Evolutionary conservation across 148 eudicot species (phyloP), one percentile per base, ranked within the genome.

Genomic region (Diospyros lotus): DNA sequence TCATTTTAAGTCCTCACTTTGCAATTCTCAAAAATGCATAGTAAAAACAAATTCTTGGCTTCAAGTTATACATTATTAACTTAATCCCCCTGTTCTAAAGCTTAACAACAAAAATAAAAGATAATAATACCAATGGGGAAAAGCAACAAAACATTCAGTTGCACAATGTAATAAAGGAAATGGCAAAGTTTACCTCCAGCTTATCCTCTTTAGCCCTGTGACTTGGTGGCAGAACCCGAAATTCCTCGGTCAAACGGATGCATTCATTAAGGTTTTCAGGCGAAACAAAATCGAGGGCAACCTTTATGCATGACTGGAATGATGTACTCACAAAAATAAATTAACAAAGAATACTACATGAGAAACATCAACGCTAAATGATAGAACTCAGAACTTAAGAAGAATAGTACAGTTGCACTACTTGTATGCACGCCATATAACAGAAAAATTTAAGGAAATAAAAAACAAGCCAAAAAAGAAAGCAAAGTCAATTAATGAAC

Each of bases 231-330:
- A 80, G 83, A 61, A 68, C 71, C 15, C 83, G 80, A 50, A 76
- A 80, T 60, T 80, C 83, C 60, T 73, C 76, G 43, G 83, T 80
- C 74, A 80, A 73, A 55, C 73, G 79, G 72, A 80, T 68, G 41
- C 83, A 80, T 59, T 80, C 83, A 53, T 51, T 9, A 60, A 80
- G 39, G 52, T 80, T 80, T 76, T 80, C 83, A 63, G 83, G 83
- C 44, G 83, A 80, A 42, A 80, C 83, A 45, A 80, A 80, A 65
- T 76, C 83, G 4, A 80, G 83, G 61, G 83, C 83, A 76, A 80
- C 83, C 44, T 80, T 72, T 61, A 73, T 80, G 74, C 83, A 80
- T 51, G 83, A 80, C 83, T 80, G 77, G n/a, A 65, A 46, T 43
- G 41, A 64, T 12, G 58, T 4, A 4, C 48, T 46, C 7, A 28